Evolutionary conservation across 352 stramenopile species (phyloP).

Genomic region (Blastocystis sp.): DNA sequence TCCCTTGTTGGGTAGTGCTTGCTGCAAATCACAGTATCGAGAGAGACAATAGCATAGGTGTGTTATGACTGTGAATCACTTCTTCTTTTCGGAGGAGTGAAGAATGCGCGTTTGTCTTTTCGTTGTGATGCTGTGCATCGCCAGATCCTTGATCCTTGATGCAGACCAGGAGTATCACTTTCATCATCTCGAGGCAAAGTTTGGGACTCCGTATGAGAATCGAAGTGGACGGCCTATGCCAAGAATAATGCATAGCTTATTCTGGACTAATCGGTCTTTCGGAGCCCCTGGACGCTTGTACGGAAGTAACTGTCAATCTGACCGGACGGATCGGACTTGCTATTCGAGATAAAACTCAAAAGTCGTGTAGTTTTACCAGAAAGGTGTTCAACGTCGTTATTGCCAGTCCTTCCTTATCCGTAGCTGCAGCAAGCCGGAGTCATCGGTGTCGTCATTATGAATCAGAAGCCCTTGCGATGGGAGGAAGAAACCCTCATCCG

Average conservation of each 20-base stretch:
- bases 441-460: slow-evolving; percentile 54
- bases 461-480: slow-evolving; percentile 51
- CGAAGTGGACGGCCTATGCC: neutral
- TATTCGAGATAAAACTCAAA: slow-evolving; percentile 45
- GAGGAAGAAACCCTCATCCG: slow-evolving; percentile 11
- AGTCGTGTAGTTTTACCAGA: slow-evolving; percentile 12
- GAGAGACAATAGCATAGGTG: too few species aligned
- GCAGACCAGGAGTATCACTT: too few species aligned
- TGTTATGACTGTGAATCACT: too few species aligned
- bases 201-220: neutral
- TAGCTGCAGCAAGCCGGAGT: slow-evolving; percentile 51
- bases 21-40: too few species aligned
- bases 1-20: too few species aligned
- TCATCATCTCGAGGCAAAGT: too few species aligned
- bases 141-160: too few species aligned
- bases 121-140: too few species aligned
- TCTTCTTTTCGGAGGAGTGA: too few species aligned
- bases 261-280: neutral
- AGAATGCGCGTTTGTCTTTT: too few species aligned
- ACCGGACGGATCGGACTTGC: slow-evolving; percentile 7
- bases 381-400: slow-evolving; percentile 45
- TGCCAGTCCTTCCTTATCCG: neutral
- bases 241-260: neutral
- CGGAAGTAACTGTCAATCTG: neutral
- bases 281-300: slow-evolving; percentile 49